A percentile compares a stretch with the other conserved stretches of the same genome.
Conservation (phyloP, 2,329 filamentous ascomycete species). For the Dactylellina sp. region DNA sequence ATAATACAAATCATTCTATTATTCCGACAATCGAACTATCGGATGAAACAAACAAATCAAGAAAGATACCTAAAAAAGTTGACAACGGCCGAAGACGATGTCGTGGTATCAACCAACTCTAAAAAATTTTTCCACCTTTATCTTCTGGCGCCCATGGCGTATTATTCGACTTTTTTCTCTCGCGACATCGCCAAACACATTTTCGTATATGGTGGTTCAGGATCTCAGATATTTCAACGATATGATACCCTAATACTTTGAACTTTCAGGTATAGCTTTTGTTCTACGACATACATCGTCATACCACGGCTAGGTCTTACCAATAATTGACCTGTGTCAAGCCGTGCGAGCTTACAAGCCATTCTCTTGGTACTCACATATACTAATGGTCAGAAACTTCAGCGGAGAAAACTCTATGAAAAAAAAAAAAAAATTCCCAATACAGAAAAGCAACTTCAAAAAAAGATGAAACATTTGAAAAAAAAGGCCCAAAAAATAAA, state of each 20-base stretch:
- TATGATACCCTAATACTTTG: constrained; percentile 29
- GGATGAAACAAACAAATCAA: constrained; percentile 11
- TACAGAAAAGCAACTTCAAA: constrained; percentile 9
- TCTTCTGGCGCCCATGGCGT: background rate
- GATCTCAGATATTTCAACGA: constrained; percentile 1
- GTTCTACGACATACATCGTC: background rate
- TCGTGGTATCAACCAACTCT: background rate
- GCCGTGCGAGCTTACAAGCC: background rate
- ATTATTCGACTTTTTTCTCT: background rate
- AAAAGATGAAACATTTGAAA: constrained; percentile 2
- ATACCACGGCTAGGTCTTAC: background rate
- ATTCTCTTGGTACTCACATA: background rate
- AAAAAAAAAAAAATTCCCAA: background rate
- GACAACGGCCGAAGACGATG: constrained; percentile 13
- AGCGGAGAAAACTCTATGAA: background rate
- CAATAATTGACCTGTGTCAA: no score
- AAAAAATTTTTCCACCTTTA: no score
- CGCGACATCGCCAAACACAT: background rate
- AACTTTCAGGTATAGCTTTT: constrained; percentile 6
- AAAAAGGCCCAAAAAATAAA: constrained; percentile 21
- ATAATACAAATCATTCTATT: constrained; percentile 1
- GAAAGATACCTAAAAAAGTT: background rate
- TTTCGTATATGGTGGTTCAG: background rate
- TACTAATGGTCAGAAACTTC: background rate
- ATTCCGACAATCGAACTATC: constrained; percentile 18